Conservation (phyloP, 345 rosid species). For the Viola odorata region DNA sequence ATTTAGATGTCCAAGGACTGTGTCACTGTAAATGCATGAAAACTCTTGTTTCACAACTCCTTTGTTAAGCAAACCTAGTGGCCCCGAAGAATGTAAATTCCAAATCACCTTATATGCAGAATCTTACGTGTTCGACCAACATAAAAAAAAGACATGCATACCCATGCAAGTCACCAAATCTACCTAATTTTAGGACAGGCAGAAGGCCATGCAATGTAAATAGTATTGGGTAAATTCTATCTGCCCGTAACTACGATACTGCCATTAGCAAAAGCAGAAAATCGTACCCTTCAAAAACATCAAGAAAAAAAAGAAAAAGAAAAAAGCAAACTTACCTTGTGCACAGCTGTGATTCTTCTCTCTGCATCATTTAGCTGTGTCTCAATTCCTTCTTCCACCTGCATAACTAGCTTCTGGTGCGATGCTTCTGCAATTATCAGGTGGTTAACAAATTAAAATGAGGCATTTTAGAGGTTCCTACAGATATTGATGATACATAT, state of each 20-base stretch:
- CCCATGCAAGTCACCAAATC: neutral
- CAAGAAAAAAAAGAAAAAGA: neutral
- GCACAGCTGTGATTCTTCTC: conserved; percentile 50
- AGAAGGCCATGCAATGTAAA: too few species aligned
- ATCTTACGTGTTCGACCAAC: neutral
- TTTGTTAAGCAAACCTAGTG: neutral
- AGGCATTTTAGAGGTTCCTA: neutral
- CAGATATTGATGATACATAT: neutral
- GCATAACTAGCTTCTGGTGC: conserved; percentile 57
- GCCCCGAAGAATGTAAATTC: neutral
- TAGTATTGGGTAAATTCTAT: too few species aligned
- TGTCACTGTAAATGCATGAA: neutral
- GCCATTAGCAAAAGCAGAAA: too few species aligned
- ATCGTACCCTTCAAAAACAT: neutral
- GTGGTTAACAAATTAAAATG: neutral
- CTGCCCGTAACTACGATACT: too few species aligned
- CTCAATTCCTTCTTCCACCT: conserved; percentile 60
- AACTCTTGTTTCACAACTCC: conserved; percentile 6
- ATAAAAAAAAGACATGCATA: neutral
- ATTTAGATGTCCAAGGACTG: neutral
- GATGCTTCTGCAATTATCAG: conserved; percentile 49
- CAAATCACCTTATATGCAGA: neutral
- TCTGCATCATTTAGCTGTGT: conserved; percentile 54
- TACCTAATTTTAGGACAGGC: too few species aligned
- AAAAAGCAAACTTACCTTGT: conserved; percentile 52